Conservation (phyloP, 2,329 filamentous ascomycete genomes). For the Lizonia empirigonia region DNA sequence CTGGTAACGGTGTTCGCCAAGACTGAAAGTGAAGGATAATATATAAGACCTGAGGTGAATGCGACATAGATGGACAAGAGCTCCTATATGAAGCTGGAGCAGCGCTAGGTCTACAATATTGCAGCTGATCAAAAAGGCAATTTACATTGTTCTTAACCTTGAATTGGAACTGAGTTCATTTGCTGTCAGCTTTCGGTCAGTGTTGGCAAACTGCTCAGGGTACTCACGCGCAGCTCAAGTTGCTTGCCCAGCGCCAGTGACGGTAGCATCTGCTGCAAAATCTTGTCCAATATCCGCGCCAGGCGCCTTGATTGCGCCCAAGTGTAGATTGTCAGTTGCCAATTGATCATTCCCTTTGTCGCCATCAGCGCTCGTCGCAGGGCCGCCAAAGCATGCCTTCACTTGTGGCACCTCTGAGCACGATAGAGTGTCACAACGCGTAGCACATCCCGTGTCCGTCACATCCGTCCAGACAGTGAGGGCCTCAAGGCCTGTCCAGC, state of each 20-base stretch:
- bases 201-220: background rate
- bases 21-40: background rate
- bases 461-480: constrained; percentile 10
- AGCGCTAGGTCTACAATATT: background rate
- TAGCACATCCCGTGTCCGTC: background rate
- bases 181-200: background rate
- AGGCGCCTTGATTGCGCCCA: constrained; percentile 12
- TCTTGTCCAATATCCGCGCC: background rate
- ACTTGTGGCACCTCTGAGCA: constrained; percentile 9
- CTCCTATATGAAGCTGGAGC: background rate
- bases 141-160: no score
- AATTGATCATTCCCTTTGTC: background rate
- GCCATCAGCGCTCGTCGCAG: no score
- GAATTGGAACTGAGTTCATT: no score
- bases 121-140: no score
- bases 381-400: constrained; percentile 8
- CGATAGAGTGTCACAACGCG: constrained; percentile 10
- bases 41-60: background rate
- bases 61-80: background rate
- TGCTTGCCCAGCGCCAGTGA: background rate
- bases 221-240: background rate
- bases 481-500: constrained; percentile 12
- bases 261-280: background rate
- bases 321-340: background rate
- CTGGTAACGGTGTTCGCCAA: no score